Evolutionary conservation across 192 early-diverging fungal genomes (phyloP), one percentile per base, ranked within the genome.

Genomic region (Coemansia sp.): DNA sequence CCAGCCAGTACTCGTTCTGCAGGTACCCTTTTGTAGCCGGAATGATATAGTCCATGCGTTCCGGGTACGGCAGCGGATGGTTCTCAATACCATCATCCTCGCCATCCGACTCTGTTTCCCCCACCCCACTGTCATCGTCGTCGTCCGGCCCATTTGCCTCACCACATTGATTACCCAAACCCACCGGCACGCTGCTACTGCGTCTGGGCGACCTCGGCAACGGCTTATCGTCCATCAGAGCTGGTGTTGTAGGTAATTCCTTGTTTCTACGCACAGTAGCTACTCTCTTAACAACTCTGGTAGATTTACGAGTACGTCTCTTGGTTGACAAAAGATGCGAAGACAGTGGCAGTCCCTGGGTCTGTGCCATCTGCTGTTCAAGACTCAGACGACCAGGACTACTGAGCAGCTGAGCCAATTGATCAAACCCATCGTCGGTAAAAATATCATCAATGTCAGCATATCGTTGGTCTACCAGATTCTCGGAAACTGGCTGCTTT

Each of bases 1-100:
- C 80, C 17, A 82, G 68, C 80, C 80, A 82, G 60, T 82, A 82
- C 61, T 82, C 79, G 67, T 73, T 82, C 38, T 75, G 73, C 60
- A 82, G 45, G 40, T 82, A 69, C 0, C 74, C 25, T 25, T 82
- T 82, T 17, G 62, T 72, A 50, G 72, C 76, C 7, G 74, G 71
- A 34, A 76, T 69, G 18, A 82, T 82, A n/a, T 82, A 82, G 67
- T 82, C 79, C 79, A 82, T 82, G 54, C 79, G 73, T 34, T 82
- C 79, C 0, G 38, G 11, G 32, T 82, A 82, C 12, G 79, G 79
- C 36, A 82, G 52, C 4, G 28, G 56, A 4, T 63, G 63, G 17
- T 56, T 20, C 36, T 55, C 22, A 25, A 25, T 32, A 2, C 20
- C 32, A 30, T 48, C 64, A 28, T 45, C 36, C 33, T 63, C 51